phyloP scores from a whole-genome alignment of 192 early-diverging fungal species.

The Backusella australiensis region DNA sequence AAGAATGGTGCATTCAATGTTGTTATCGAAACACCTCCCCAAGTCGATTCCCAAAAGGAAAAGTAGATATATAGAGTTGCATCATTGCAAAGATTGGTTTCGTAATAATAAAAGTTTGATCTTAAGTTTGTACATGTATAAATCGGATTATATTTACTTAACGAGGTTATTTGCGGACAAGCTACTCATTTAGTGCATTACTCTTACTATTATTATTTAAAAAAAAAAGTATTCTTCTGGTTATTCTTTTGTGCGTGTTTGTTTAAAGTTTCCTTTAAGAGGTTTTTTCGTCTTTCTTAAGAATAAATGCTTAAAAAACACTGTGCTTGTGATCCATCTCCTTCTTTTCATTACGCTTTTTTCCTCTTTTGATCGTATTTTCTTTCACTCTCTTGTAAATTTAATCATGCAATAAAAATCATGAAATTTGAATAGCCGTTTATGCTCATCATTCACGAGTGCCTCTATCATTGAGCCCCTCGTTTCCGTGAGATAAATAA shows the following conservation, averaged over 20 bases:
- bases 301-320: background rate
- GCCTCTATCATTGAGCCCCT: background rate
- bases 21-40: constrained; percentile 22
- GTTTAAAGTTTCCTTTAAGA: background rate
- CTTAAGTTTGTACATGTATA: background rate
- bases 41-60: background rate
- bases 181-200: no score
- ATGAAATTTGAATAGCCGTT: background rate
- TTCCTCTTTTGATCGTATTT: background rate
- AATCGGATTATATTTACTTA: no score
- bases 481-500: background rate
- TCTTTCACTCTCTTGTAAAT: background rate
- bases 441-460: background rate
- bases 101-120: background rate
- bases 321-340: background rate
- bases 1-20: constrained; percentile 30
- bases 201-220: no score
- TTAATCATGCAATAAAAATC: background rate
- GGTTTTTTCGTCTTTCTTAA: background rate
- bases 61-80: background rate
- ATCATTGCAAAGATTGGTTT: background rate
- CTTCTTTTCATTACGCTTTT: background rate
- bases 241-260: background rate
- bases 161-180: no score
- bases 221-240: background rate